Conservation (phyloP, 73 alveolate species). For the Paramecium tetraurelia region DNA sequence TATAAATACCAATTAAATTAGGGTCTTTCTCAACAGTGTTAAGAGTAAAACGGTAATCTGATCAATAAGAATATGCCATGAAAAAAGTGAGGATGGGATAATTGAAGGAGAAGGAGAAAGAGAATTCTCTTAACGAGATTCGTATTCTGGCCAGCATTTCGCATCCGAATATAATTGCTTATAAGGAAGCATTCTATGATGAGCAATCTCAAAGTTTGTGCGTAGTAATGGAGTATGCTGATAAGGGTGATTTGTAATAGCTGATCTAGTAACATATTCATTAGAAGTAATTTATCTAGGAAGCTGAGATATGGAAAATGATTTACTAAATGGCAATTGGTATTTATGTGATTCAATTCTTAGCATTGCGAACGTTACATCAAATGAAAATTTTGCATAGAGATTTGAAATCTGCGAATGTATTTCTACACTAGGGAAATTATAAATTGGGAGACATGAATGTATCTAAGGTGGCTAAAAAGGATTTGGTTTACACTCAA, state of each 20-base stretch:
- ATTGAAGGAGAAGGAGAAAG: constrained; percentile 67
- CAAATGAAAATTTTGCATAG: constrained; percentile 65
- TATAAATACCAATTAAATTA: constrained; percentile 28
- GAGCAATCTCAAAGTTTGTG: constrained; percentile 59
- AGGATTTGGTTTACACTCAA: constrained; percentile 82
- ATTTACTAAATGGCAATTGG: constrained; percentile 69
- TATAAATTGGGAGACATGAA: constrained; percentile 88
- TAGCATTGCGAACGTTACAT: constrained; percentile 68
- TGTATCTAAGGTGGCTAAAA: constrained; percentile 81
- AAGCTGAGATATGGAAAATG: constrained; percentile 76
- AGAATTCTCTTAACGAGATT: constrained; percentile 81
- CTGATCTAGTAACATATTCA: constrained; percentile 67
- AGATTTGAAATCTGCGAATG: constrained; percentile 80
- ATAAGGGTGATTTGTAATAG: constrained; percentile 70
- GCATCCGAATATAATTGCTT: constrained; percentile 66
- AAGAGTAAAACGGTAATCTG: constrained; percentile 73
- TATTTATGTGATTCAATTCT: neutral
- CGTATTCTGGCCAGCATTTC: constrained; percentile 73
- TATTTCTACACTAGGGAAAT: constrained; percentile 69
- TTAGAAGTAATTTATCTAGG: constrained; percentile 62
- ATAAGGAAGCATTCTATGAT: constrained; percentile 73
- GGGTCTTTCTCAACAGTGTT: constrained; percentile 74
- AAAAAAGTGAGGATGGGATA: constrained; percentile 68
- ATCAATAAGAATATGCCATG: constrained; percentile 69
- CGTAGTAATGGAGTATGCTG: constrained; percentile 78